These are phyloP conservation scores for Cercospora janseana DNA, from an alignment of 2,329 filamentous ascomycete genomes.

Conservation along the genomic window DNA sequence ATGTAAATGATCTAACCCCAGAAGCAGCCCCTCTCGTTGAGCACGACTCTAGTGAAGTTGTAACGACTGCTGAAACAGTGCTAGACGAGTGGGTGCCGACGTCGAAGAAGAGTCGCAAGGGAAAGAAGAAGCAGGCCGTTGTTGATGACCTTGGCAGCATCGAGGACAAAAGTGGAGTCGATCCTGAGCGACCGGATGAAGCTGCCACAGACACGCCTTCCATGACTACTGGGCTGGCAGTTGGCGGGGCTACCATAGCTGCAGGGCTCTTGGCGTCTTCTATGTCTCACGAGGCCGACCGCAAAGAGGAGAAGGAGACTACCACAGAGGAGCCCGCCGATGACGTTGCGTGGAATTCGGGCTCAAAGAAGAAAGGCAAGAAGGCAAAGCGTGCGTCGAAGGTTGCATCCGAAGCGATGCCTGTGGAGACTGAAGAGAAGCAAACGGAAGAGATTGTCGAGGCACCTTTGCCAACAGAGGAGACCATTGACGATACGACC, in stretches of 20 bases:
- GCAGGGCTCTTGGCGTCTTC: neutral
- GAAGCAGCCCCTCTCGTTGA: neutral
- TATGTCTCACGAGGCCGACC: neutral
- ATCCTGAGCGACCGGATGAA: neutral
- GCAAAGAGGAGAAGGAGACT: no score
- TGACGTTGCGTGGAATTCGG: conserved; percentile 10
- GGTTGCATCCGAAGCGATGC: neutral
- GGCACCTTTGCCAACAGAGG: neutral
- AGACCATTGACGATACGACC: no score
- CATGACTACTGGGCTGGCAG: neutral
- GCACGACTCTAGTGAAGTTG: conserved; percentile 12
- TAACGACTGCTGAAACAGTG: no score
- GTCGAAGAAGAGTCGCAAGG: conserved; percentile 28
- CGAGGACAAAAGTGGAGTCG: neutral
- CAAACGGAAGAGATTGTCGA: no score
- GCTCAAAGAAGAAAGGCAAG: conserved; percentile 25
- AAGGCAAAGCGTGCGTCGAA: conserved; percentile 23
- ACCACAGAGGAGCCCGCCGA: no score
- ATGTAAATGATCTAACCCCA: no score
- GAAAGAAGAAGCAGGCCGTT: conserved; percentile 26
- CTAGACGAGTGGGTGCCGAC: conserved; percentile 6
- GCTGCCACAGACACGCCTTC: neutral
- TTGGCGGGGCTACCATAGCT: neutral
- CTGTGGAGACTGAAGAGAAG: neutral
- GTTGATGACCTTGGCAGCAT: neutral